Conservation (phyloP, 768 basidiomycete genomes). For the Termitomyces sp. region DNA sequence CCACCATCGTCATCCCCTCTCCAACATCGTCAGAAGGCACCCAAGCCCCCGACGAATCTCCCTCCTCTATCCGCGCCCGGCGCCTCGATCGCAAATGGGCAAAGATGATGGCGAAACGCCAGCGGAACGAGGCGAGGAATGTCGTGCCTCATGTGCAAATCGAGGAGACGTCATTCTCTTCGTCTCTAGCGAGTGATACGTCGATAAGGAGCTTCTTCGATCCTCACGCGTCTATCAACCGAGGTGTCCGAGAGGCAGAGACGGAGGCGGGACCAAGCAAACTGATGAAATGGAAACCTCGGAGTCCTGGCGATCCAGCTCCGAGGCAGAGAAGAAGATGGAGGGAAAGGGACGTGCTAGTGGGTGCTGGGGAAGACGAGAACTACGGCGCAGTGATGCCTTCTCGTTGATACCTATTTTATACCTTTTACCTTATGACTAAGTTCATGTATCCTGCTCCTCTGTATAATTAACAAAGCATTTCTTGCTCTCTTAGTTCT, state of each 20-base stretch:
- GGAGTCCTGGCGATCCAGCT: neutral
- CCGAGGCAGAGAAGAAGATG: neutral
- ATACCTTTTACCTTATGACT: too few species aligned
- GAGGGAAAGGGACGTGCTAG: neutral
- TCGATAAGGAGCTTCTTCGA: neutral
- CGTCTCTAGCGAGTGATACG: neutral
- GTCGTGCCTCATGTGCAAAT: neutral
- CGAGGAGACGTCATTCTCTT: neutral
- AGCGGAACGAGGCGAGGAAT: neutral
- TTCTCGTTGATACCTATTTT: neutral
- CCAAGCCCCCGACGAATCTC: neutral
- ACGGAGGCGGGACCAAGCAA: neutral
- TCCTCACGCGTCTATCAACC: slow-evolving; percentile 1
- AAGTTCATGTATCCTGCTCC: neutral
- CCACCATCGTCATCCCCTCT: neutral
- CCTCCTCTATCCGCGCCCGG: neutral
- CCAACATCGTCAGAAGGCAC: slow-evolving; percentile 6
- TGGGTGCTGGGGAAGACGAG: neutral
- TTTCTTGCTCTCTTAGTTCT: too few species aligned
- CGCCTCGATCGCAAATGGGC: neutral
- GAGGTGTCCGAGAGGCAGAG: neutral
- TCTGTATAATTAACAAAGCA: neutral
- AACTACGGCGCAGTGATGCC: neutral
- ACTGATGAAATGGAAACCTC: neutral
- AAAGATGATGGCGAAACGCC: slow-evolving; percentile 1